Percentiles rank a stretch among this genome's conserved stretches.
Evolutionary conservation across 2,329 filamentous ascomycete genomes (phyloP).

Genomic region (Dothiorella sarmentorum): DNA sequence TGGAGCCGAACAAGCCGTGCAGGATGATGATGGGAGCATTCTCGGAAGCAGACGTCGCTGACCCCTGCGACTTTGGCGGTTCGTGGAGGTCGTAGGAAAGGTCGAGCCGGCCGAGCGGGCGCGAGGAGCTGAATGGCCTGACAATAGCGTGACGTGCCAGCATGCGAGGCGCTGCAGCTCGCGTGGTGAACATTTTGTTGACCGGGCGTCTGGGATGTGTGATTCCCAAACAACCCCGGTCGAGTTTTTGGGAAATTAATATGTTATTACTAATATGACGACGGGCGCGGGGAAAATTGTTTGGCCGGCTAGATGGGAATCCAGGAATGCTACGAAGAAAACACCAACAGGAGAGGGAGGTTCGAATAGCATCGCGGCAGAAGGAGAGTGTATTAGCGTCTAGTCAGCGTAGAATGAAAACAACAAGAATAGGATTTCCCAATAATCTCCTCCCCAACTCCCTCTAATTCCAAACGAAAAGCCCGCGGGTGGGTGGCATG

Average conservation of each 20-base stretch:
- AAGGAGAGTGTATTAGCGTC: not conserved
- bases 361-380: not conserved
- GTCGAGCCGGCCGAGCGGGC: slow-evolving; percentile 22
- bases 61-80: slow-evolving; percentile 43
- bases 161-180: slow-evolving; percentile 7
- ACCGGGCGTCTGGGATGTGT: not conserved
- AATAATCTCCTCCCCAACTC: not conserved
- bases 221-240: not conserved
- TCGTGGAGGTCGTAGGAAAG: slow-evolving; percentile 67
- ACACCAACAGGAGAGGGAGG: not conserved
- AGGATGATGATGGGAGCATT: slow-evolving; percentile 75
- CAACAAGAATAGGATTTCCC: not conserved
- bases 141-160: not conserved
- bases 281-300: not conserved
- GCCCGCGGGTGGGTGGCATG: not conserved
- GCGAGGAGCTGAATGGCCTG: slow-evolving; percentile 12
- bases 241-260: not conserved
- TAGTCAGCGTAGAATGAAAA: slow-evolving; percentile 1
- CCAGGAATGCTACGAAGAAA: too few relatives aligned
- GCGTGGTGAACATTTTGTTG: slow-evolving; percentile 1
- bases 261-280: slow-evolving; percentile 12
- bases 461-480: not conserved
- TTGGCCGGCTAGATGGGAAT: not conserved
- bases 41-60: slow-evolving; percentile 27
- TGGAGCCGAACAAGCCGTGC: slow-evolving; percentile 91